These are phyloP conservation scores for Eragrostis nindensis DNA, from an alignment of 176 grass and related monocot genomes.

Conservation along the genomic window DNA sequence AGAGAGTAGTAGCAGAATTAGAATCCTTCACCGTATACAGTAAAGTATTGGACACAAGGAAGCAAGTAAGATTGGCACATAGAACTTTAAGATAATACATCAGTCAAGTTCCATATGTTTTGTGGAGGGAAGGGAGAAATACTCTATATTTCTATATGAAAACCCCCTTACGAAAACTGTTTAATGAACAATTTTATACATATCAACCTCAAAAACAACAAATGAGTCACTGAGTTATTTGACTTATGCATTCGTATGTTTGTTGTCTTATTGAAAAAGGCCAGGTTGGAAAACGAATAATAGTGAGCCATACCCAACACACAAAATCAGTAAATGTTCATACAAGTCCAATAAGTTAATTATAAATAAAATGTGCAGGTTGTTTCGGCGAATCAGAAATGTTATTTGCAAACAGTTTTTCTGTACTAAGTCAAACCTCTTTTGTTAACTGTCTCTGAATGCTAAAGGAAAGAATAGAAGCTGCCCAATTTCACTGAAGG, in stretches of 20 bases:
- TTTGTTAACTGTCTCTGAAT: conserved; percentile 5
- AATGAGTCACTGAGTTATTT: conserved; percentile 18
- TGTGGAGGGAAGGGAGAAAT: neutral
- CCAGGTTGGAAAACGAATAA: neutral
- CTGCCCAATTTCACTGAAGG: conserved; percentile 1
- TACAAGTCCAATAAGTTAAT: conserved; percentile 19
- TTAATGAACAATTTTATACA: neutral
- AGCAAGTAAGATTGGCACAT: neutral
- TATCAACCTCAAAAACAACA: conserved; percentile 3
- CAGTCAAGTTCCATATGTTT: neutral
- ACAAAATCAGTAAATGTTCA: neutral
- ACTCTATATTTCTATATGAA: neutral
- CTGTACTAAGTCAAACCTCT: neutral
- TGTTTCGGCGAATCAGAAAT: neutral
- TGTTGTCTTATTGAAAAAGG: neutral
- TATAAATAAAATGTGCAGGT: conserved; percentile 22
- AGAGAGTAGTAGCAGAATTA: neutral
- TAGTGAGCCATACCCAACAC: neutral
- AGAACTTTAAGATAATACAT: neutral
- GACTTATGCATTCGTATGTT: neutral
- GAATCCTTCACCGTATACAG: conserved; percentile 15
- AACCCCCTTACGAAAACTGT: neutral
- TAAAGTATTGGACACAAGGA: neutral
- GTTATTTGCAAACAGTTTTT: neutral
- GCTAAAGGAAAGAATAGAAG: conserved; percentile 10